Evolutionary conservation across 208 protist species (phyloP), one percentile per base, ranked within the genome.

Genomic region (Acanthamoeba lenticulata): DNA sequence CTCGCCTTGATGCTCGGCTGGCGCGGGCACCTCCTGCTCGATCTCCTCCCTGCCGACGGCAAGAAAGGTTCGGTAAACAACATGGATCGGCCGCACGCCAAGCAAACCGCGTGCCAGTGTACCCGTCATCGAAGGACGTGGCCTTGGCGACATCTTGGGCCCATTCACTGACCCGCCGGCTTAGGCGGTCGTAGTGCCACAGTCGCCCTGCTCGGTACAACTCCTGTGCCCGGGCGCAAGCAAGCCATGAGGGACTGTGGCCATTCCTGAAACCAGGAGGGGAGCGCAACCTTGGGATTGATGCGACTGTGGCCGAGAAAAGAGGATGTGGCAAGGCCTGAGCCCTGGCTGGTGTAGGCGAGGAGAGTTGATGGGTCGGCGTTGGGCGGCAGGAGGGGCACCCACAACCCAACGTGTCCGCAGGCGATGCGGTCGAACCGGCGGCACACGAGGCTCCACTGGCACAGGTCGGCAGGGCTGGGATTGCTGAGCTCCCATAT

Each of bases 351-450:
- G 34, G 40, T 83, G 38, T 24, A 0, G 27, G 72, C 40, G 5
- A 49, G 38, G 40, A 83, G 42, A 2, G 72, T 21, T 2, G 72
- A 5, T 5, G 29, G 72, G 40, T 83, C 34, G 72, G 17, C 38
- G 65, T 13, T 19, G 19, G 36, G 65, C 21, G 72, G 72, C 72
- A 83, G 40, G 42, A 36, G 38, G 24, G 72, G 72, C 34, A 27
- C 9, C 72, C 72, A 83, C 72, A 83, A 27, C 38, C 19, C 40
- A 3, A 83, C 24, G 72, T 83, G 72, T 7, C 72, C 72, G 24
- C 72, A 49, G 13, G 72, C 72, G 36, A 83, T 38, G 72, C 72
- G 72, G 42, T 83, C 72, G 42, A 83, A 83, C 40, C 72, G 34
- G 40, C 72, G 72, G 72, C 72, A 83, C 72, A 83, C 72, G 2